These are phyloP conservation scores for Aspergillus funiculosus DNA, from an alignment of 495 filamentous ascomycete species.

Conservation along the genomic window DNA sequence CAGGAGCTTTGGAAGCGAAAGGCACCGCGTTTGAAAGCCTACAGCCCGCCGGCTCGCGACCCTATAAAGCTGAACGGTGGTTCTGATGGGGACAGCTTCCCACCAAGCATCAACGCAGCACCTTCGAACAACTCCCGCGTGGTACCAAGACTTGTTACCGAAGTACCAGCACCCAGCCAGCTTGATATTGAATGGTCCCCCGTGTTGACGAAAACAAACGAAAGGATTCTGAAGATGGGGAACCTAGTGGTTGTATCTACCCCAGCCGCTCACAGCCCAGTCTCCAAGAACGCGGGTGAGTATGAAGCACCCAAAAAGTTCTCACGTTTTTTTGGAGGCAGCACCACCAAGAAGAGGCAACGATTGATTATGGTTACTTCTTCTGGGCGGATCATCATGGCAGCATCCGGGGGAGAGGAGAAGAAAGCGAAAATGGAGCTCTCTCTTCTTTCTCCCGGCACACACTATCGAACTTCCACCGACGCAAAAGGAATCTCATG, in stretches of 20 bases:
- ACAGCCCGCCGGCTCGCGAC: conserved; percentile 72
- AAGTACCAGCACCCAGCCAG: conserved; percentile 91
- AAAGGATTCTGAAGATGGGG: conserved; percentile 90
- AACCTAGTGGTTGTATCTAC: conserved; percentile 78
- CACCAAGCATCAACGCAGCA: conserved; percentile 46
- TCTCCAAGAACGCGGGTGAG: conserved; percentile 57
- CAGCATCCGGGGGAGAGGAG: conserved; percentile 89
- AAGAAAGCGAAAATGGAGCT: conserved; percentile 93
- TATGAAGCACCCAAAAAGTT: conserved; percentile 72
- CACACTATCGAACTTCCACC: conserved; percentile 67
- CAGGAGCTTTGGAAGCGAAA: conserved; percentile 83
- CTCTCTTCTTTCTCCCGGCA: conserved; percentile 66
- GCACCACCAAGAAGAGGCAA: conserved; percentile 85
- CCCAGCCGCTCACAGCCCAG: conserved; percentile 62
- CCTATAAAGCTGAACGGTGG: conserved; percentile 76
- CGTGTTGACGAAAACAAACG: conserved; percentile 82
- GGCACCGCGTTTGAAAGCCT: conserved; percentile 81
- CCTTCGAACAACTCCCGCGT: conserved; percentile 48
- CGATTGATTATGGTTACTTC: conserved; percentile 94
- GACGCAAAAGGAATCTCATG: conserved; percentile 78
- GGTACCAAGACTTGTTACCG: conserved; percentile 83
- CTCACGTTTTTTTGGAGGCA: conserved; percentile 84
- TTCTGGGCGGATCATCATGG: conserved; percentile 79
- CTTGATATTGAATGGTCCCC: conserved; percentile 99
- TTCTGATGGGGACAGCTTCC: conserved; percentile 35